These are phyloP conservation scores for Kitagawia praeruptora DNA, from an alignment of 129 eudicot species.

Conservation along the genomic window DNA sequence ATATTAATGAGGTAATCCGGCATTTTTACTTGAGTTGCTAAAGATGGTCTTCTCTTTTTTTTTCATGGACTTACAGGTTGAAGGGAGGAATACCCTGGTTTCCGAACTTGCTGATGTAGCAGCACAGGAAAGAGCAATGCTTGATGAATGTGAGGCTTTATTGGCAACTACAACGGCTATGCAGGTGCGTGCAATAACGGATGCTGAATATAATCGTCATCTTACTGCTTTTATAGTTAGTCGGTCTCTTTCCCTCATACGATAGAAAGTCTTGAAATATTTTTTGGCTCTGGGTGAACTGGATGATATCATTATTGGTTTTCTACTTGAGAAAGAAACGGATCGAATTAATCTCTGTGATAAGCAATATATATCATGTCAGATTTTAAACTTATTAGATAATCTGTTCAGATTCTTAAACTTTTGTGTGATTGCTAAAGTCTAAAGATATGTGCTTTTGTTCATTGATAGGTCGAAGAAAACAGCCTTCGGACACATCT, in stretches of 20 bases:
- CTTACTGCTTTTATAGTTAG: background rate
- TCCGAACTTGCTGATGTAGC: constrained; percentile 77
- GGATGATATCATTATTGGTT: background rate
- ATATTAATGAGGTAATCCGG: background rate
- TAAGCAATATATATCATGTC: background rate
- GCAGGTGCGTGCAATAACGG: constrained; percentile 45
- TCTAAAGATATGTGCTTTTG: background rate
- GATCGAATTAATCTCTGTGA: too few species aligned
- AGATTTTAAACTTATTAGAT: background rate
- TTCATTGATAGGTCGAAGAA: constrained; percentile 60
- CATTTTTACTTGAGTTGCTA: background rate
- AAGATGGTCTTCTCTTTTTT: background rate
- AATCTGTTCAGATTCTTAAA: background rate
- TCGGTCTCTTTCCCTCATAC: background rate
- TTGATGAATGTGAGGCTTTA: constrained; percentile 71
- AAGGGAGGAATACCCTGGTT: constrained; percentile 57
- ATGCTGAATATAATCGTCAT: background rate
- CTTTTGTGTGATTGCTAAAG: background rate
- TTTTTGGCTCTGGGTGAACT: background rate
- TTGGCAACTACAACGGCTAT: constrained; percentile 54
- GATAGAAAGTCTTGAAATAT: background rate
- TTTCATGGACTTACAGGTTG: constrained; percentile 44
- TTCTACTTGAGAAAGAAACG: too few species aligned
- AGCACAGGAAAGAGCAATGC: constrained; percentile 77
- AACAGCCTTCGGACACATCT: constrained; percentile 78